Evolutionary conservation across 495 filamentous ascomycete species (phyloP).

Genomic region (Penicillium tannophilum): DNA sequence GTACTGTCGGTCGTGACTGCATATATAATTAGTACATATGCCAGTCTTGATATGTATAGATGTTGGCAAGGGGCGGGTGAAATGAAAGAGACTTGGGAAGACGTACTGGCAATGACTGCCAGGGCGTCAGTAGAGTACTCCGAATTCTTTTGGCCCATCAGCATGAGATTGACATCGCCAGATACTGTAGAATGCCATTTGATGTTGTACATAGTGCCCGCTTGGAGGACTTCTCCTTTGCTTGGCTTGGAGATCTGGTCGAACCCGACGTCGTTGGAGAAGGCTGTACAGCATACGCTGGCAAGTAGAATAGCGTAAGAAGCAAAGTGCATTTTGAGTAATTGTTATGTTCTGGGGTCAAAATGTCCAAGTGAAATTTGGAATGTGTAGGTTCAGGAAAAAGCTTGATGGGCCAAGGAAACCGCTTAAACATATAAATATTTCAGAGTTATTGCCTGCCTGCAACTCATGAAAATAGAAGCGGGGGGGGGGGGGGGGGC

Average conservation of each 20-base stretch:
- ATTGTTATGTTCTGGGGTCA: not conserved
- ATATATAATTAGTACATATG: not conserved
- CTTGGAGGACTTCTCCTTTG: slow-evolving; percentile 3
- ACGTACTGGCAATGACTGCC: too few species aligned
- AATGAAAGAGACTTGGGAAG: too few species aligned
- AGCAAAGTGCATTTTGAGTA: not conserved
- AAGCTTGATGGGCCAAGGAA: too few species aligned
- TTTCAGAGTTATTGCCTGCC: too few species aligned
- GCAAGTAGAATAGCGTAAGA: not conserved
- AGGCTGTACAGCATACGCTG: not conserved
- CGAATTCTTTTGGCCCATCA: not conserved
- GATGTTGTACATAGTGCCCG: not conserved
- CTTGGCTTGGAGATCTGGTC: not conserved
- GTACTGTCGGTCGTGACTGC: not conserved
- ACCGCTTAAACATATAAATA: too few species aligned
- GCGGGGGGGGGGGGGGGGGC: too few species aligned
- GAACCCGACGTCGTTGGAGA: not conserved
- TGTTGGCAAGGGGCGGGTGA: too few species aligned
- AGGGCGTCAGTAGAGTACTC: not conserved
- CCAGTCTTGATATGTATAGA: too few species aligned
- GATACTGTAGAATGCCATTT: not conserved
- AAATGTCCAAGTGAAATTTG: too few species aligned
- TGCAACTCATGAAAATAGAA: too few species aligned
- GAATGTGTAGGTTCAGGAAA: too few species aligned
- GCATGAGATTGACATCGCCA: not conserved